Base-by-base conservation (phyloP, 2,329 filamentous ascomycete genomes). In the Blastomyces gilchristii region DNA sequence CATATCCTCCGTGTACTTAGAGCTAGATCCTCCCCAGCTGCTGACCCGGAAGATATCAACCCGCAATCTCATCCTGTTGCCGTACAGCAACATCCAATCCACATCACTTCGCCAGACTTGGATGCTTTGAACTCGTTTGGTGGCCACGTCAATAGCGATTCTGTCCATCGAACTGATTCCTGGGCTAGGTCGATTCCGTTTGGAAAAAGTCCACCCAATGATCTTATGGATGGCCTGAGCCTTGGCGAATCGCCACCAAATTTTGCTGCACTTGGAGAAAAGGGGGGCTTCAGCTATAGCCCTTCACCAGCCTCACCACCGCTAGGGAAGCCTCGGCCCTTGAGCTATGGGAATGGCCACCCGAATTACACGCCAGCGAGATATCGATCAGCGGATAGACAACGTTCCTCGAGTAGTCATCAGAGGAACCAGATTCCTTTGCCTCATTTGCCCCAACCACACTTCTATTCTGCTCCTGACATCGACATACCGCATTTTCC, bases 401-500 rank as follows among this genome's bases (percentile, higher is more conserved):
- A 75, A 41, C 69, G 75, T 61, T 77, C 75, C 28, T 69, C 74
- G 54, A 74, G 71, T 31, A 72, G 69, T 62, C 72, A 75, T 9
- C 72, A 73, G 66, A 70, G 71, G 63, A 71, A 72, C 31, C 67
- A 73, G 25, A 71, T 72, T 34, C 87, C 88, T 2, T 82, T 87
- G 11, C 88, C 89, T 3, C 89, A 92, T 71, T 84, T 90, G 64
- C 82, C 86, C 0, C 89, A 92, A 73, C 76, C 88, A 22, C 89
- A 92, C 75, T 93, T 89, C 73, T 91, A 91, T 72, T 83, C 86
- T 54, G 82, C 85, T 0, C 88, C 89, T 0, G 87, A 92, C 67
- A 80, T 92, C 41, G 88, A 93, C 68, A 79, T 85, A 50, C 78
- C 80, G 6, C 70, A 68, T 18, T 66, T 71, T n/a, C 67, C 72